Evolutionary conservation across 345 rosid species (phyloP).

Genomic region (Geranium brycei): DNA sequence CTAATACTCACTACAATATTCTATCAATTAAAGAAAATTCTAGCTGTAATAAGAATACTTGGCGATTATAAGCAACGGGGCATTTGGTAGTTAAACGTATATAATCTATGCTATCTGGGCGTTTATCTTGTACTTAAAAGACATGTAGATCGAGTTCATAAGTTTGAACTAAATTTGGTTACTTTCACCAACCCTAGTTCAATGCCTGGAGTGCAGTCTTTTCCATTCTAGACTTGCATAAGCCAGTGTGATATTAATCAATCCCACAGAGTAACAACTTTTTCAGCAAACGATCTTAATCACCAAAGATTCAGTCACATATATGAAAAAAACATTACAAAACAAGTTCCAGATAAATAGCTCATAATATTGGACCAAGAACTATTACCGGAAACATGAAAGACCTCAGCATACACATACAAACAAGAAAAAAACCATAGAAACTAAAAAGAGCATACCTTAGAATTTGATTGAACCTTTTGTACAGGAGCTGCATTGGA

Average conservation of each 20-base stretch:
- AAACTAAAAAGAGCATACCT: neutral
- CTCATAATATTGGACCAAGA: neutral
- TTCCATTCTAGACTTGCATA: neutral
- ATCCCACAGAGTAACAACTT: neutral
- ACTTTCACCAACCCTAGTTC: no score
- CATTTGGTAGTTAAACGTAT: no score
- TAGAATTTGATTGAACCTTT: neutral
- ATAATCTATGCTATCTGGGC: no score
- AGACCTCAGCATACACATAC: neutral
- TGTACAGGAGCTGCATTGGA: neutral
- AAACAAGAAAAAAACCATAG: neutral
- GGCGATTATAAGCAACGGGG: neutral
- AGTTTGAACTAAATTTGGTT: no score
- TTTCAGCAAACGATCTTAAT: neutral
- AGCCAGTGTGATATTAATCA: neutral
- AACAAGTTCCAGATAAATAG: neutral
- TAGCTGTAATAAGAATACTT: neutral
- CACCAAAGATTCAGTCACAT: neutral
- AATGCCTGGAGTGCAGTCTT: neutral
- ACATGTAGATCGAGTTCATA: no score
- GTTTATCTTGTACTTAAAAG: no score
- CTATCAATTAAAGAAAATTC: neutral
- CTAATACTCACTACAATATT: no score
- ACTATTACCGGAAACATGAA: neutral
- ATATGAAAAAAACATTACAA: no score